A percentile compares a stretch with the other conserved stretches of the same genome.
Conservation (phyloP, 495 filamentous ascomycete species). For the Tuber calosporum region DNA sequence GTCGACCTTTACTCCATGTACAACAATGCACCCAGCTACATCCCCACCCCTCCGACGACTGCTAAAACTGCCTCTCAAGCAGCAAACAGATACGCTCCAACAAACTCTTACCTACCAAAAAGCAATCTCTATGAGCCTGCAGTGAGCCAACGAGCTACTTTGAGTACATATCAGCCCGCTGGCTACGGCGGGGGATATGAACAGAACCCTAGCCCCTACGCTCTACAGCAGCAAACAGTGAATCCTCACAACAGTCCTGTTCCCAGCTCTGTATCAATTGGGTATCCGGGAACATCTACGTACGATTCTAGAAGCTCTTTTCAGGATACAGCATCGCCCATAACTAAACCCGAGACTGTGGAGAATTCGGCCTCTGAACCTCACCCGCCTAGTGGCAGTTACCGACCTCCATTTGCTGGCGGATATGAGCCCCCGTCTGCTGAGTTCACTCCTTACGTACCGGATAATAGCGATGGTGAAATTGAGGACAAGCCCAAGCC, state of each 20-base stretch:
- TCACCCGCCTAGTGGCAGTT: conserved; percentile 3
- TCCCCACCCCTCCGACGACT: conserved; percentile 14
- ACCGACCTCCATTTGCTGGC: conserved; percentile 24
- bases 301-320: conserved; percentile 31
- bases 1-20: conserved; percentile 62
- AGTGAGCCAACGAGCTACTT: conserved; percentile 22
- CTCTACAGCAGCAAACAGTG: conserved; percentile 19
- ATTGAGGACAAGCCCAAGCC: conserved; percentile 49
- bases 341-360: conserved; percentile 8
- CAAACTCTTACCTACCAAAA: conserved; percentile 23
- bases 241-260: conserved; percentile 27
- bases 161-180: conserved; percentile 21
- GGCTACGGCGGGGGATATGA: conserved; percentile 27
- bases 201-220: conserved; percentile 20
- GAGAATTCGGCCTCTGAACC: conserved; percentile 22
- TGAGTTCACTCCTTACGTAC: conserved; percentile 44
- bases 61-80: conserved; percentile 13
- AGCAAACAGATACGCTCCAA: conserved; percentile 29
- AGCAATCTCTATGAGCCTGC: conserved; percentile 20
- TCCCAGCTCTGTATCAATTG: conserved; percentile 22
- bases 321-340: conserved; percentile 18
- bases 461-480: conserved; percentile 45
- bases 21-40: conserved; percentile 20
- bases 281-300: conserved; percentile 13
- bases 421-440: conserved; percentile 53